Percentiles rank a stretch among this genome's conserved stretches.
phyloP scores from a whole-genome alignment of 176 grass and related monocot genomes.

The Oryza officinalis region DNA sequence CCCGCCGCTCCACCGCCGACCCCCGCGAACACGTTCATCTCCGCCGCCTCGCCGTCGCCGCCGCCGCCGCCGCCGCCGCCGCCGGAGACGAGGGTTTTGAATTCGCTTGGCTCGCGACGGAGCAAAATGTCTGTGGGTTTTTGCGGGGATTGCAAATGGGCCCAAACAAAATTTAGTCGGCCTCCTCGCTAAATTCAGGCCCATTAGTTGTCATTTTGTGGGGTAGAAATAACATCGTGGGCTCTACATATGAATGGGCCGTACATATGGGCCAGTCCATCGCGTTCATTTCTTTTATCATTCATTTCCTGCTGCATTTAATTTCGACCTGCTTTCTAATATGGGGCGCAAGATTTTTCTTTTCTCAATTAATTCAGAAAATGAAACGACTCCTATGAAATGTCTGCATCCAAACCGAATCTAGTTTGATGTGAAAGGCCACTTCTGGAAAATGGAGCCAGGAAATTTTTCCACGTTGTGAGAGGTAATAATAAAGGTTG shows the following conservation, averaged over 20 bases:
- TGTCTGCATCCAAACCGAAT: background rate
- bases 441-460: no score
- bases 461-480: background rate
- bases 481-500: background rate
- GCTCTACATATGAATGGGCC: background rate
- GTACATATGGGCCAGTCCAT: no score
- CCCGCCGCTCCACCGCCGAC: slow-evolving; percentile 16
- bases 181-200: background rate
- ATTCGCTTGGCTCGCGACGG: background rate
- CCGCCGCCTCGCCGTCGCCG: background rate
- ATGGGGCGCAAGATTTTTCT: background rate
- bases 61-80: background rate
- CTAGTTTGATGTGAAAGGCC: background rate
- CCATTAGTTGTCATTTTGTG: background rate
- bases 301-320: background rate
- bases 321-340: background rate
- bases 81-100: slow-evolving; percentile 40
- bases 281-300: no score
- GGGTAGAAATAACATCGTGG: background rate
- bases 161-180: background rate
- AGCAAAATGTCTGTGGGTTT: background rate
- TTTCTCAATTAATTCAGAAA: background rate
- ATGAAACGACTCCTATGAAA: background rate
- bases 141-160: background rate
- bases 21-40: slow-evolving; percentile 60